Conservation (phyloP, 2,329 filamentous ascomycete genomes). For the Rosellinia necatrix region DNA sequence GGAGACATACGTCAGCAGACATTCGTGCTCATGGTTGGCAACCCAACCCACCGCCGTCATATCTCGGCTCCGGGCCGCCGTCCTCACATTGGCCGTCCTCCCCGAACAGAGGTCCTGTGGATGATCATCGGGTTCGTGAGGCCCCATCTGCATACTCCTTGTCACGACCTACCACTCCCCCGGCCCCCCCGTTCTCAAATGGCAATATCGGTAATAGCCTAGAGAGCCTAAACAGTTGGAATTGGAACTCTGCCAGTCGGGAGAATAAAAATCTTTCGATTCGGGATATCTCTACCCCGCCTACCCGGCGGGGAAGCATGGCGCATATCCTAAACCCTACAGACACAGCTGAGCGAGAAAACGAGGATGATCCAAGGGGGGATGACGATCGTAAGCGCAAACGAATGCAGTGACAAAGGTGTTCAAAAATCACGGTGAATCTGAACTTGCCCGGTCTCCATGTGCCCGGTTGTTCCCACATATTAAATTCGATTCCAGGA, state of each 20-base stretch:
- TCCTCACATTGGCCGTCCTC: slow-evolving; percentile 60
- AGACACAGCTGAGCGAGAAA: slow-evolving; percentile 58
- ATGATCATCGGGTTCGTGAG: slow-evolving; percentile 62
- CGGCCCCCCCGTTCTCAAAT: slow-evolving; percentile 56
- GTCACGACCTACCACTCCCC: slow-evolving; percentile 60
- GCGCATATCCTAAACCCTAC: slow-evolving; percentile 67
- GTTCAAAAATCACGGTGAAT: background rate
- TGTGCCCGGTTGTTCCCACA: slow-evolving; percentile 8
- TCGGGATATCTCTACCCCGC: slow-evolving; percentile 60
- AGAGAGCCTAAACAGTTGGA: slow-evolving; percentile 54
- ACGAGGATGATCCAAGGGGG: slow-evolving; percentile 59
- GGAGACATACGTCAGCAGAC: slow-evolving; percentile 92
- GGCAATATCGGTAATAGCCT: slow-evolving; percentile 55
- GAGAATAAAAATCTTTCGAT: slow-evolving; percentile 56
- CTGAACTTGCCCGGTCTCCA: slow-evolving; percentile 6
- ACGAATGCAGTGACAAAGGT: slow-evolving; percentile 52
- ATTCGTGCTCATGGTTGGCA: slow-evolving; percentile 88
- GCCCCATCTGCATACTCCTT: slow-evolving; percentile 60
- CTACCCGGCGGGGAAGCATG: slow-evolving; percentile 64
- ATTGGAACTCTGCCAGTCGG: slow-evolving; percentile 57
- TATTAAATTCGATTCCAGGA: slow-evolving; percentile 10
- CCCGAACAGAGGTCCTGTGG: slow-evolving; percentile 53
- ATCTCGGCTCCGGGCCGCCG: slow-evolving; percentile 64
- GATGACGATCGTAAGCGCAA: slow-evolving; percentile 67
- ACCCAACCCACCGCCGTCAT: slow-evolving; percentile 53